Conservation (phyloP, 1,139 yeast species). For the Saccharomyces hybrid region DNA sequence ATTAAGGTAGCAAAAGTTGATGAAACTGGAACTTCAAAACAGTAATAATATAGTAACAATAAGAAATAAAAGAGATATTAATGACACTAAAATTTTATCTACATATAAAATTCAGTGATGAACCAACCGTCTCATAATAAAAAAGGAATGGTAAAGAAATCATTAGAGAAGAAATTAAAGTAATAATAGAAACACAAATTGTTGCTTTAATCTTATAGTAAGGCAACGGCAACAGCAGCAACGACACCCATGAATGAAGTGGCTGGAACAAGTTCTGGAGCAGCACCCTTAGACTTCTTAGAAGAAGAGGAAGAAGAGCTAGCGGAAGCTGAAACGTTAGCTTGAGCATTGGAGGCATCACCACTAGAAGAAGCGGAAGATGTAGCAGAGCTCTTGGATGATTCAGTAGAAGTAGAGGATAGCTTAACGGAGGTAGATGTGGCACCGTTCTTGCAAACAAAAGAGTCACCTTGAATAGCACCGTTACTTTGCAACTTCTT, state of each 20-base stretch:
- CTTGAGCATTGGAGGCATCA: constrained; percentile 17
- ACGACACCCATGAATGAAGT: constrained; percentile 46
- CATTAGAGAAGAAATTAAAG: not conserved
- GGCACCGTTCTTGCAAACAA: constrained; percentile 69
- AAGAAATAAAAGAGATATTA: not conserved
- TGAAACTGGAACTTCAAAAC: not conserved
- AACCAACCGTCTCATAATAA: not conserved
- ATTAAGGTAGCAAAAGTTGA: not conserved
- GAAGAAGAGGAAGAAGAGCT: constrained; percentile 14
- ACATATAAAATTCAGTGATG: not conserved
- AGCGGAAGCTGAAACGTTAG: constrained; percentile 22
- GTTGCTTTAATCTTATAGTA: constrained; percentile 40
- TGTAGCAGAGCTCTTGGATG: constrained; percentile 17
- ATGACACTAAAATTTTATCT: not conserved
- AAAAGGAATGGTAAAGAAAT: not conserved
- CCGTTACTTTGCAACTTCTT: constrained; percentile 61
- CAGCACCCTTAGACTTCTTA: constrained; percentile 25
- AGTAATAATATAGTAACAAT: not conserved
- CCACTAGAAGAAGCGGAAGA: constrained; percentile 18
- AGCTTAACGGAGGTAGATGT: constrained; percentile 46
- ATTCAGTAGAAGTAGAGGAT: constrained; percentile 34
- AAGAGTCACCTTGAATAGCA: constrained; percentile 83
- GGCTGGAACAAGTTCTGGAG: constrained; percentile 37
- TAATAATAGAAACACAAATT: not conserved
- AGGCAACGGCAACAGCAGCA: constrained; percentile 55